Evolutionary conservation across 495 filamentous ascomycete species (phyloP).

Genomic region (Neurospora sp.): DNA sequence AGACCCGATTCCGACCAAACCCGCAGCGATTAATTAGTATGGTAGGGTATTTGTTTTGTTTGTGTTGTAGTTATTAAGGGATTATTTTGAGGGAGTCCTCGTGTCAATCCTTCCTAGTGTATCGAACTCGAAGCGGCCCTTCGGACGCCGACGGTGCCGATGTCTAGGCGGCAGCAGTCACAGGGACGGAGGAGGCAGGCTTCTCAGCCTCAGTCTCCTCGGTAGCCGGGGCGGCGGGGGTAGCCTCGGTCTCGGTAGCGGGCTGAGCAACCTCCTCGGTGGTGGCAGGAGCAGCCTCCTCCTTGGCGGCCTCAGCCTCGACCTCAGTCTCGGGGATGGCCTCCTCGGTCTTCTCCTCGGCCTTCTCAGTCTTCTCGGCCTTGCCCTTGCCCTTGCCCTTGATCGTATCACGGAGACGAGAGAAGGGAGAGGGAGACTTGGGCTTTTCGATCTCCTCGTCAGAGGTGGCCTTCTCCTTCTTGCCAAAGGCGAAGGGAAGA

Average conservation of each 20-base stretch:
- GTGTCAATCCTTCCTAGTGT: constrained; percentile 8
- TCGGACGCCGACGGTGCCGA: constrained; percentile 10
- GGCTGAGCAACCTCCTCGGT: constrained; percentile 34
- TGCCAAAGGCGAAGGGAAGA: constrained; percentile 44
- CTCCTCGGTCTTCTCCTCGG: constrained; percentile 35
- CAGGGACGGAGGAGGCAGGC: constrained; percentile 30
- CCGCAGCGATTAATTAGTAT: constrained; percentile 26
- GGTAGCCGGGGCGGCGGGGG: constrained; percentile 19
- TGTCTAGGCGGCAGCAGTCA: constrained; percentile 39
- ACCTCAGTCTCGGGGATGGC: constrained; percentile 23
- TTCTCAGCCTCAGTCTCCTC: constrained; percentile 29
- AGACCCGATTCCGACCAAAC: constrained; percentile 42
- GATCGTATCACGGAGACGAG: constrained; percentile 48
- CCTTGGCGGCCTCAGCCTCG: constrained; percentile 43
- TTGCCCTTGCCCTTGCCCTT: constrained; percentile 32
- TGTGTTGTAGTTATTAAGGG: constrained; percentile 12
- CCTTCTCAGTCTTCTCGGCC: constrained; percentile 38
- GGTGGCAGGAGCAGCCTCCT: constrained; percentile 16
- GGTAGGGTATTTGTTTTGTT: constrained; percentile 16
- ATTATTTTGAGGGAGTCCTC: constrained; percentile 14
- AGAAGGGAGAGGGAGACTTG: constrained; percentile 43
- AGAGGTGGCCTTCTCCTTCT: constrained; percentile 40
- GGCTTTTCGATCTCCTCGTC: constrained; percentile 43
- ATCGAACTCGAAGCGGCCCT: constrained; percentile 6
- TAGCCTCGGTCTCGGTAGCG: constrained; percentile 32